A percentile compares a stretch with the other conserved stretches of the same genome.
These are phyloP conservation scores for Rhodotorula sp. DNA, from an alignment of 1,284 basidiomycete species.

Conservation along the genomic window DNA sequence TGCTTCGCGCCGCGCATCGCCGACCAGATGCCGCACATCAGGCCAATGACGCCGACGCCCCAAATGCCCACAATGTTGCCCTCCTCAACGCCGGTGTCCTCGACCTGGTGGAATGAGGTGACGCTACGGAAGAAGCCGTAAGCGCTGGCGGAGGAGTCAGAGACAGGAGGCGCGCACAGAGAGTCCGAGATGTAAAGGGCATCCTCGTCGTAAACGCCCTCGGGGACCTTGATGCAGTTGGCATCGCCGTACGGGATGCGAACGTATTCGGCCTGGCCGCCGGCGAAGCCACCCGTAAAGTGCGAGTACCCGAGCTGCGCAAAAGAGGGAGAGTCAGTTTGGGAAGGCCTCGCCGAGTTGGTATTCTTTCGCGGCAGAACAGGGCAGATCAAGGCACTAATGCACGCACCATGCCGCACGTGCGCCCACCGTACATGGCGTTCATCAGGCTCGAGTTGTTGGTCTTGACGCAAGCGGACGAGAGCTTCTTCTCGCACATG, in stretches of 20 bases:
- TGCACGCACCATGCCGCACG: slow-evolving; percentile 73
- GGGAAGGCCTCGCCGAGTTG: too few relatives aligned
- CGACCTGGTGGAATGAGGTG: slow-evolving; percentile 67
- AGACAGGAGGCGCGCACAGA: slow-evolving; percentile 46
- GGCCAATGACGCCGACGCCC: slow-evolving; percentile 41
- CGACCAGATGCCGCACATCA: slow-evolving; percentile 56
- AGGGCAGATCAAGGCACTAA: too few relatives aligned
- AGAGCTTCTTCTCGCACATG: slow-evolving; percentile 67
- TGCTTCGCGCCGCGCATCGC: slow-evolving; percentile 68
- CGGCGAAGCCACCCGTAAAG: slow-evolving; percentile 72
- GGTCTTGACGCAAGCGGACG: slow-evolving; percentile 70
- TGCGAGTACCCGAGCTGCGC: slow-evolving; percentile 59
- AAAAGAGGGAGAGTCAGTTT: background rate
- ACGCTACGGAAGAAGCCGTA: slow-evolving; percentile 57
- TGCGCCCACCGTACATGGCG: slow-evolving; percentile 67
- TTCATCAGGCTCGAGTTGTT: slow-evolving; percentile 66
- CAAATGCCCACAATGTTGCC: slow-evolving; percentile 69
- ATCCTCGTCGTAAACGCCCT: slow-evolving; percentile 65
- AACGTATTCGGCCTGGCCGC: slow-evolving; percentile 69
- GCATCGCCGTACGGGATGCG: slow-evolving; percentile 50
- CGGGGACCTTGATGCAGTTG: slow-evolving; percentile 70
- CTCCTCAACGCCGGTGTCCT: slow-evolving; percentile 66
- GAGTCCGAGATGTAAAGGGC: slow-evolving; percentile 45
- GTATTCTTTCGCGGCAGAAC: too few relatives aligned
- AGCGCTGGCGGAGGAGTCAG: slow-evolving; percentile 59